These are phyloP conservation scores for Phytopythium chamaehyphon DNA, from an alignment of 352 stramenopile genomes.

Conservation along the genomic window DNA sequence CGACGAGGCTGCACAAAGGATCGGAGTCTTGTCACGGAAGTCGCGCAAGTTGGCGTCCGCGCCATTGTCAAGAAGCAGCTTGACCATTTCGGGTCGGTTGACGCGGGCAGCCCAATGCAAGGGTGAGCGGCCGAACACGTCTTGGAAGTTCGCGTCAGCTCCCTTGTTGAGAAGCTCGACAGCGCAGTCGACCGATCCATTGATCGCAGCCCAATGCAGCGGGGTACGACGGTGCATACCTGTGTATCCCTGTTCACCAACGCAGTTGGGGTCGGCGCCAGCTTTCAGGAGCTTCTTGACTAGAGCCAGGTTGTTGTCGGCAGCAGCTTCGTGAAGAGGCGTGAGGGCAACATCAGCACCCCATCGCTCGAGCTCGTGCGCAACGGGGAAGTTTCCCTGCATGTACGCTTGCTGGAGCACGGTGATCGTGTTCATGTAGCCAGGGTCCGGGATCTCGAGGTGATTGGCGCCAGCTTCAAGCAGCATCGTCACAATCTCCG, in stretches of 20 bases:
- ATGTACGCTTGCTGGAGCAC: constrained; percentile 65
- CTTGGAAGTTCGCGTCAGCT: constrained; percentile 73
- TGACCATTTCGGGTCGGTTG: constrained; percentile 47
- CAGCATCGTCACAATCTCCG: constrained; percentile 56
- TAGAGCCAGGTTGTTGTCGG: constrained; percentile 22
- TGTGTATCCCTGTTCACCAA: constrained; percentile 65
- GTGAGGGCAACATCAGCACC: constrained; percentile 67
- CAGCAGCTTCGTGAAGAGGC: constrained; percentile 61
- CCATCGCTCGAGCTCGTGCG: constrained; percentile 61
- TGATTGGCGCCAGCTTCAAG: constrained; percentile 65
- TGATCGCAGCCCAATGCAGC: constrained; percentile 70
- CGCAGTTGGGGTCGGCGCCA: constrained; percentile 53
- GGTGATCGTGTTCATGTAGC: constrained; percentile 68
- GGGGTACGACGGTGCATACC: constrained; percentile 66
- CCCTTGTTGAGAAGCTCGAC: constrained; percentile 42
- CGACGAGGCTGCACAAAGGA: constrained; percentile 59
- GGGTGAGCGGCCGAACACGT: constrained; percentile 49
- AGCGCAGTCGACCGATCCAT: constrained; percentile 34
- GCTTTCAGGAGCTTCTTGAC: constrained; percentile 47
- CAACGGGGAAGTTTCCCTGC: constrained; percentile 58
- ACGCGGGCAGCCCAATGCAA: constrained; percentile 65
- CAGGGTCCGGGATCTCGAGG: constrained; percentile 58
- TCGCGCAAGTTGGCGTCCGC: constrained; percentile 58
- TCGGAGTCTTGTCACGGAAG: constrained; percentile 49
- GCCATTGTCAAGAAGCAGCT: constrained; percentile 38